A percentile compares a stretch with the other conserved stretches of the same genome.
phyloP scores from a whole-genome alignment of 305 asterid species.

The Ilex paraguariensis region DNA sequence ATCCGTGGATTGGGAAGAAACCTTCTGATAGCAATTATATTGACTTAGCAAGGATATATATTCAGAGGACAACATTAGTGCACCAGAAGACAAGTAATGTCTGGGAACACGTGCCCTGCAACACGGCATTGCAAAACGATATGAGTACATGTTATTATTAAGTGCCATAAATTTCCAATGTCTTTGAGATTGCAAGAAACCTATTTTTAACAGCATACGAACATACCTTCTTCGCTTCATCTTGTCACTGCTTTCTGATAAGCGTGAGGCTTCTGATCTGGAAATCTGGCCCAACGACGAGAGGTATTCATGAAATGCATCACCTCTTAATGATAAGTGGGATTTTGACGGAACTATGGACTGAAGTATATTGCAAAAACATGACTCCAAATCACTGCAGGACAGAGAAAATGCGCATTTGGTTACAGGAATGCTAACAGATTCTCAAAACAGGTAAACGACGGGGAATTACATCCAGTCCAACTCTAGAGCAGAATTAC shows the following conservation, averaged over 20 bases:
- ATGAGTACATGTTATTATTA: slow-evolving; percentile 5
- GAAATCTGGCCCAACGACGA: slow-evolving; percentile 80
- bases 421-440: background rate
- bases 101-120: slow-evolving; percentile 49
- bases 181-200: slow-evolving; percentile 7
- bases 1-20: slow-evolving; percentile 16
- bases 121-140: slow-evolving; percentile 9
- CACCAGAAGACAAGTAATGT: slow-evolving; percentile 75
- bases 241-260: slow-evolving; percentile 34
- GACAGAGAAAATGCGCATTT: slow-evolving; percentile 4
- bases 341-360: slow-evolving; percentile 57
- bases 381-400: slow-evolving; percentile 41
- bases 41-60: slow-evolving; percentile 56
- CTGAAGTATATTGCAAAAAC: slow-evolving; percentile 36
- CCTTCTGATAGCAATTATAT: slow-evolving; percentile 37
- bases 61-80: slow-evolving; percentile 50
- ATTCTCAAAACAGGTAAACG: background rate
- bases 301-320: slow-evolving; percentile 69
- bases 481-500: background rate
- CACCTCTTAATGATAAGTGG: slow-evolving; percentile 50
- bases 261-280: slow-evolving; percentile 52
- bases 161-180: background rate
- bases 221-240: slow-evolving; percentile 59
- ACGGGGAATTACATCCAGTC: background rate
- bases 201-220: background rate